Percentiles rank a stretch among this genome's conserved stretches.
phyloP scores from a whole-genome alignment of 2,329 filamentous ascomycete genomes.

The Aureobasidium sp. region DNA sequence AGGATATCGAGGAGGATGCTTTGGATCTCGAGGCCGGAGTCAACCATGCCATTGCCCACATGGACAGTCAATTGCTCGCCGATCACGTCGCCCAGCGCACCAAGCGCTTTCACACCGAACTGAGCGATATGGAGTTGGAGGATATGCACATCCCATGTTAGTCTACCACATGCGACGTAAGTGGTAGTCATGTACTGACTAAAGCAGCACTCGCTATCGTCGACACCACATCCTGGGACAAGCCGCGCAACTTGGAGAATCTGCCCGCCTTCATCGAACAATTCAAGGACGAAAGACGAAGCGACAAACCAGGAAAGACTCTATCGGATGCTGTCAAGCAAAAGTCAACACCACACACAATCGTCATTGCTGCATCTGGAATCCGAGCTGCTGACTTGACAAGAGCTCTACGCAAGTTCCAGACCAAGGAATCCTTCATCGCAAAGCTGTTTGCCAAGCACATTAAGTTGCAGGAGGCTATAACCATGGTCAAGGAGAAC shows the following conservation, averaged over 20 bases:
- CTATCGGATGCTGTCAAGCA: constrained; percentile 71
- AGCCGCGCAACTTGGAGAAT: constrained; percentile 73
- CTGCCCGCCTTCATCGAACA: constrained; percentile 82
- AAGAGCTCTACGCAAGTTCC: constrained; percentile 79
- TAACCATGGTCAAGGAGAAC: constrained; percentile 74
- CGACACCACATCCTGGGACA: constrained; percentile 81
- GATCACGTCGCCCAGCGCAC: constrained; percentile 88
- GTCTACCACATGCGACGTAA: constrained; percentile 25
- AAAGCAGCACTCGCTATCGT: constrained; percentile 54
- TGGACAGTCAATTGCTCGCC: constrained; percentile 85
- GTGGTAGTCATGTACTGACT: background rate
- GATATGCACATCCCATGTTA: constrained; percentile 84
- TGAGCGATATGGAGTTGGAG: constrained; percentile 86
- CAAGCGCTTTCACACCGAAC: constrained; percentile 78
- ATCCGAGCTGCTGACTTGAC: constrained; percentile 88
- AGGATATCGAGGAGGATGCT: constrained; percentile 70
- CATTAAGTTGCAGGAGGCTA: constrained; percentile 92
- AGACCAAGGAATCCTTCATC: constrained; percentile 79
- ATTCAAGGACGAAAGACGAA: constrained; percentile 22
- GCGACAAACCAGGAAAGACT: constrained; percentile 37
- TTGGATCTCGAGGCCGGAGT: constrained; percentile 60
- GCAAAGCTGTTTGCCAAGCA: constrained; percentile 98
- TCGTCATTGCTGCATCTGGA: constrained; percentile 88
- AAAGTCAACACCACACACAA: constrained; percentile 76
- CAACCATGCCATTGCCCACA: constrained; percentile 81